A percentile compares a stretch with the other conserved stretches of the same genome.
phyloP scores from a whole-genome alignment of 1,284 basidiomycete species.

The Wolfiporia cocos region DNA sequence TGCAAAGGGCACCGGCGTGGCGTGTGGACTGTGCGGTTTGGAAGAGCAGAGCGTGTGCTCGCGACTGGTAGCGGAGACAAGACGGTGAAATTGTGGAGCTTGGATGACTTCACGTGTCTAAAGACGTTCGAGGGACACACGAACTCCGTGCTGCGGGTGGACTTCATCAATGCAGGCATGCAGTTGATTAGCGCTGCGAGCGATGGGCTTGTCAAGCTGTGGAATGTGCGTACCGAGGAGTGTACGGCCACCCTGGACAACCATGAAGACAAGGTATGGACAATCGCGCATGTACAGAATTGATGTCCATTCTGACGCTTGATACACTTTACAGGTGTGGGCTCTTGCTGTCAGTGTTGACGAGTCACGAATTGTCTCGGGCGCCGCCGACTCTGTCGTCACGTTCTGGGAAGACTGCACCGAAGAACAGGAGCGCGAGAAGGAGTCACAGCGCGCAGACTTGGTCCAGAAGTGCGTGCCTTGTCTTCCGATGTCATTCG shows the following conservation, averaged over 20 bases:
- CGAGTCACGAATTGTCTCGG: slow-evolving; percentile 82
- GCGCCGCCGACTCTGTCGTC: slow-evolving; percentile 90
- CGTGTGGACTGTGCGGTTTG: slow-evolving; percentile 93
- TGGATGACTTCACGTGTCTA: slow-evolving; percentile 87
- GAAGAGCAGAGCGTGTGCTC: slow-evolving; percentile 76
- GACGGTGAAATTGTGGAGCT: slow-evolving; percentile 89
- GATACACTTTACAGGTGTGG: slow-evolving; percentile 67
- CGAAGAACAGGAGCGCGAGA: slow-evolving; percentile 70
- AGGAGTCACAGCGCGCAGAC: slow-evolving; percentile 64
- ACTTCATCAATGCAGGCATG: slow-evolving; percentile 80
- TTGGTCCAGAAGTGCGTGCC: slow-evolving; percentile 69
- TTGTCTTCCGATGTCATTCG: not conserved
- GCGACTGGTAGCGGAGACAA: slow-evolving; percentile 95
- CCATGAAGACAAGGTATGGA: slow-evolving; percentile 87
- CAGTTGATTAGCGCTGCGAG: slow-evolving; percentile 88
- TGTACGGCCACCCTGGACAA: slow-evolving; percentile 90
- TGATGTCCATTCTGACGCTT: not conserved
- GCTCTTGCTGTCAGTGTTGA: slow-evolving; percentile 77
- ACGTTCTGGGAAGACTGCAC: slow-evolving; percentile 95
- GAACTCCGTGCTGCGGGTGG: slow-evolving; percentile 91
- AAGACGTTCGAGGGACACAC: slow-evolving; percentile 98
- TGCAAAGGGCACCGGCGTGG: slow-evolving; percentile 97
- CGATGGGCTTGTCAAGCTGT: slow-evolving; percentile 94
- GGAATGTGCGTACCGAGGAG: slow-evolving; percentile 89
- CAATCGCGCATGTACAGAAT: slow-evolving; percentile 4